phyloP scores from a whole-genome alignment of 2,329 filamentous ascomycete genomes.

The Colletotrichum gigasporum region DNA sequence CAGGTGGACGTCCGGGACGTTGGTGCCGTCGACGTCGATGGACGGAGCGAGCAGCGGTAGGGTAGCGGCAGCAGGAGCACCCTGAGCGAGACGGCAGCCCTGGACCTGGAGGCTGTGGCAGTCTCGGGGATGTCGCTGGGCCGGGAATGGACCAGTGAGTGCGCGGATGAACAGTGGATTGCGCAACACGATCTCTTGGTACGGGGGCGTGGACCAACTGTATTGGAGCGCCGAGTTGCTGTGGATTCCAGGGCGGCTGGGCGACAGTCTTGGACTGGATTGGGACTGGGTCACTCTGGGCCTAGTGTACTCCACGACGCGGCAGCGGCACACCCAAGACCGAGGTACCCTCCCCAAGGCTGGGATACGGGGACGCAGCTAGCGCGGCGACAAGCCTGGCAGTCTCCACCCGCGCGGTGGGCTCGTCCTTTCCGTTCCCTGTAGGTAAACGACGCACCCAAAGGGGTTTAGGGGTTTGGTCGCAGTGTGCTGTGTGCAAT shows the following conservation, averaged over 20 bases:
- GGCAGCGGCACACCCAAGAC: slow-evolving; percentile 5
- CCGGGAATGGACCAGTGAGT: not conserved
- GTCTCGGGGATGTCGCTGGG: slow-evolving; percentile 8
- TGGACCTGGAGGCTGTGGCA: slow-evolving; percentile 18
- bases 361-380: slow-evolving; percentile 6
- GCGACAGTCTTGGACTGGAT: too few relatives aligned
- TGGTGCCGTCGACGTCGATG: slow-evolving; percentile 10
- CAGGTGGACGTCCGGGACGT: slow-evolving; percentile 25
- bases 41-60: not conserved
- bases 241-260: slow-evolving; percentile 30
- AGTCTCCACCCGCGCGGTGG: slow-evolving; percentile 1
- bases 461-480: not conserved
- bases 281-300: slow-evolving; percentile 27
- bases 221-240: slow-evolving; percentile 25
- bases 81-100: too few relatives aligned
- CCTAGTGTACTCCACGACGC: slow-evolving; percentile 8
- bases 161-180: slow-evolving; percentile 22
- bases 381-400: slow-evolving; percentile 1
- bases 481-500: not conserved
- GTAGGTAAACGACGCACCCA: not conserved
- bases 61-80: not conserved
- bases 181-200: slow-evolving; percentile 32
- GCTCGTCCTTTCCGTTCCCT: not conserved
- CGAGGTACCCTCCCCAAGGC: slow-evolving; percentile 11
- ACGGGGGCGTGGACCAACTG: slow-evolving; percentile 31